Conservation (phyloP, 768 basidiomycete genomes). For the Glaciozyma antarctica region DNA sequence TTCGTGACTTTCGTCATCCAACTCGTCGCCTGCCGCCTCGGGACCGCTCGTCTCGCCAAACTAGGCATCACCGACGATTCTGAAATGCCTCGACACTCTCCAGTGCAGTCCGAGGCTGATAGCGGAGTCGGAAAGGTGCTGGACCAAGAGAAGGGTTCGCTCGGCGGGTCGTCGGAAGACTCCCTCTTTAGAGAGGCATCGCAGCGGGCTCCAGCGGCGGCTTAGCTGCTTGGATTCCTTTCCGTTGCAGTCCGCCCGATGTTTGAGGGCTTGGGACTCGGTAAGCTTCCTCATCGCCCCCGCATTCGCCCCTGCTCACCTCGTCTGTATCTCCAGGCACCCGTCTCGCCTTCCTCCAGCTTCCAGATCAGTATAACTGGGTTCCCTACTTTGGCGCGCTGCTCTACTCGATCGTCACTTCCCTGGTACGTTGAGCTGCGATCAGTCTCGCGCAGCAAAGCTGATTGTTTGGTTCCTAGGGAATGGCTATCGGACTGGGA, state of each 20-base stretch:
- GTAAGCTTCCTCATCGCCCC: constrained; percentile 1
- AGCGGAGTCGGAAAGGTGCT: no score
- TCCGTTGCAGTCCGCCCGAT: constrained; percentile 14
- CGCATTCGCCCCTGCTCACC: background rate
- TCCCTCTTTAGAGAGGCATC: background rate
- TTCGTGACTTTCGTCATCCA: constrained; percentile 34
- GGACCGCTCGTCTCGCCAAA: constrained; percentile 28
- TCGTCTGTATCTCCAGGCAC: constrained; percentile 9
- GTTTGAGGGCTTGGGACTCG: constrained; percentile 32
- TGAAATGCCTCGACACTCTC: background rate
- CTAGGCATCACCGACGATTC: constrained; percentile 10
- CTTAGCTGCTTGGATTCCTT: constrained; percentile 29
- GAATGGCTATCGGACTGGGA: constrained; percentile 29
- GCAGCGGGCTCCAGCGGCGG: background rate
- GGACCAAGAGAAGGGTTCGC: background rate
- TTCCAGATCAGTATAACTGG: constrained; percentile 16
- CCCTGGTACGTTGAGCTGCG: constrained; percentile 8
- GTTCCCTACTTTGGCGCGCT: constrained; percentile 15
- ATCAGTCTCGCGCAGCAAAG: background rate
- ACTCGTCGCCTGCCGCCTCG: constrained; percentile 33
- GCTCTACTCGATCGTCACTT: constrained; percentile 32
- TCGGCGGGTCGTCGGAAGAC: background rate
- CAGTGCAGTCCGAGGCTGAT: background rate
- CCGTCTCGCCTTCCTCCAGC: constrained; percentile 35
- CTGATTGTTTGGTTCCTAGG: background rate